These are phyloP conservation scores for Microbotryomycetes sp. DNA, from an alignment of 1,284 basidiomycete species.

Conservation along the genomic window DNA sequence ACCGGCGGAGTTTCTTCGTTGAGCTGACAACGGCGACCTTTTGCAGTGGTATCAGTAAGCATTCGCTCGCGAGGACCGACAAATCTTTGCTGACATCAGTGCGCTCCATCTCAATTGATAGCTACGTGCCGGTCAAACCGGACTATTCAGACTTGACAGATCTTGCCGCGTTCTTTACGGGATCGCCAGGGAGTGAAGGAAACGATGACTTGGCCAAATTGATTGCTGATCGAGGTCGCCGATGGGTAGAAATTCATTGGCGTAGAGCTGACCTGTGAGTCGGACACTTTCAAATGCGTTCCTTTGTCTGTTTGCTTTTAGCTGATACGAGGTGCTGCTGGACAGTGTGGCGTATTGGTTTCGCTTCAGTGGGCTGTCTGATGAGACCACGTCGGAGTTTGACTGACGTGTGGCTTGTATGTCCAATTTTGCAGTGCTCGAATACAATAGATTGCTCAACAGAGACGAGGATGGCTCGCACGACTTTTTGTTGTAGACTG, in stretches of 20 bases:
- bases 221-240: conserved; percentile 29
- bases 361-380: conserved; percentile 12
- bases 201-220: conserved; percentile 31
- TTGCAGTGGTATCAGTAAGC: too few species aligned
- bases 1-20: conserved; percentile 9
- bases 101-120: neutral
- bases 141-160: conserved; percentile 49
- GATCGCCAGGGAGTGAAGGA: conserved; percentile 27
- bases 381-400: neutral
- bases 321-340: too few species aligned
- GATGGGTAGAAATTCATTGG: conserved; percentile 29
- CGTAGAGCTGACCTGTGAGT: conserved; percentile 23
- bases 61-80: neutral
- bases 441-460: conserved; percentile 20
- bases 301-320: too few species aligned
- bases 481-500: too few species aligned
- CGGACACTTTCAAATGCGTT: neutral
- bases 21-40: conserved; percentile 1
- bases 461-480: conserved; percentile 18
- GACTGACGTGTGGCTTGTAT: neutral
- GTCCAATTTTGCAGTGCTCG: conserved; percentile 9
- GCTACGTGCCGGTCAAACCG: conserved; percentile 41
- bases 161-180: conserved; percentile 53
- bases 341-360: conserved; percentile 23
- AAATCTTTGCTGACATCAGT: neutral